Conservation (phyloP, 2,329 filamentous ascomycete genomes). For the Anisogramma anomala region DNA sequence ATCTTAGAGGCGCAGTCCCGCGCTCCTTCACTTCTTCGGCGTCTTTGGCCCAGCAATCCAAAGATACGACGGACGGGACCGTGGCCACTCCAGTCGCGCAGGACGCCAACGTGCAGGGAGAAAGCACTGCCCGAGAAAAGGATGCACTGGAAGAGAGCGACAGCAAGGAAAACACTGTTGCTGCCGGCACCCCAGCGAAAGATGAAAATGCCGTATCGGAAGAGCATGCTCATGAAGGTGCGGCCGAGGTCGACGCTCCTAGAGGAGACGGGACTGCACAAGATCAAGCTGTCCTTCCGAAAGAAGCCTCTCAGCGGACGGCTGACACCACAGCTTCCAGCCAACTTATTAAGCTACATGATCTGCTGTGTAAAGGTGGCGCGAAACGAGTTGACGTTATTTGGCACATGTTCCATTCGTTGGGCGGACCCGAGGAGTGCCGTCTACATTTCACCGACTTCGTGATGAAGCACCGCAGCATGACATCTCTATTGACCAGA, state of each 20-base stretch:
- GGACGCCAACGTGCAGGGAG: too few species aligned
- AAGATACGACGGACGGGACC: neutral
- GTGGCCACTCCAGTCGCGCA: neutral
- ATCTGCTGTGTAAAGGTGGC: neutral
- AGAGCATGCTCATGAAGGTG: too few species aligned
- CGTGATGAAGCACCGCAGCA: conserved; percentile 2
- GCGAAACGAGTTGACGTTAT: neutral
- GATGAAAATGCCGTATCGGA: neutral
- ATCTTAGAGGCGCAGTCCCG: conserved; percentile 12
- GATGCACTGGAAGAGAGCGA: neutral
- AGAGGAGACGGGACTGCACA: neutral
- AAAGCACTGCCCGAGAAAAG: neutral
- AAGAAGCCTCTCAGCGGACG: too few species aligned
- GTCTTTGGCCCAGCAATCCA: conserved; percentile 9
- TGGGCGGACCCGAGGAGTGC: neutral
- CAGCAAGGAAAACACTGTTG: neutral
- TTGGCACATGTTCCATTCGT: neutral
- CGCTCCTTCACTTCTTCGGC: conserved; percentile 20
- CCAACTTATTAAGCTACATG: neutral
- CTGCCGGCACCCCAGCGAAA: neutral
- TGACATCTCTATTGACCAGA: conserved; percentile 4
- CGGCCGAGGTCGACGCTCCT: neutral
- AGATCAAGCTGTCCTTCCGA: neutral
- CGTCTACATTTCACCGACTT: conserved; percentile 9
- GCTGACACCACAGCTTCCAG: too few species aligned